phyloP scores from a whole-genome alignment of 2,329 filamentous ascomycete species.

The Diaporthe nobilis region DNA sequence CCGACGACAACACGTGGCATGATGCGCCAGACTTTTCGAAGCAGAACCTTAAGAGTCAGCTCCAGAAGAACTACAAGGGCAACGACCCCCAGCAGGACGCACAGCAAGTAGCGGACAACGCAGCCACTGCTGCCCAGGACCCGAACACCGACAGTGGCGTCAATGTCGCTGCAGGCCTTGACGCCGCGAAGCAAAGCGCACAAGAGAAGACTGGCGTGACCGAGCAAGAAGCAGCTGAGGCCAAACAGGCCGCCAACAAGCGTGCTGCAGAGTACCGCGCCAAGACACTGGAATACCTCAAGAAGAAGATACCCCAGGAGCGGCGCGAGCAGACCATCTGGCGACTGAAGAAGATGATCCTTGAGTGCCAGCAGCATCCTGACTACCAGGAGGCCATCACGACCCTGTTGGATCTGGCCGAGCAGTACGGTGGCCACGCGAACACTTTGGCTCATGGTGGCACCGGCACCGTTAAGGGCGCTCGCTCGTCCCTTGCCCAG shows the following conservation, averaged over 20 bases:
- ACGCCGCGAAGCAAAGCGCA: slow-evolving; percentile 58
- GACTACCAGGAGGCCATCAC: slow-evolving; percentile 95
- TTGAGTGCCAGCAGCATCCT: slow-evolving; percentile 94
- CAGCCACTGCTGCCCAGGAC: slow-evolving; percentile 66
- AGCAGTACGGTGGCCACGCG: slow-evolving; percentile 85
- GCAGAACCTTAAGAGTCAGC: slow-evolving; percentile 77
- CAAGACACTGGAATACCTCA: slow-evolving; percentile 79
- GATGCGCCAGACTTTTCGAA: slow-evolving; percentile 84
- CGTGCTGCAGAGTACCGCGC: slow-evolving; percentile 57
- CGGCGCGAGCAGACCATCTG: slow-evolving; percentile 93
- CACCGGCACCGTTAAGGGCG: slow-evolving; percentile 79
- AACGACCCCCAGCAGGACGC: slow-evolving; percentile 69
- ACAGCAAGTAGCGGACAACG: slow-evolving; percentile 71
- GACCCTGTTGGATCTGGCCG: slow-evolving; percentile 86
- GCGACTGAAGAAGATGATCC: slow-evolving; percentile 96
- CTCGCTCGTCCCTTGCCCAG: slow-evolving; percentile 75
- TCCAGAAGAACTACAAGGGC: slow-evolving; percentile 73
- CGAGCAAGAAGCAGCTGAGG: slow-evolving; percentile 72
- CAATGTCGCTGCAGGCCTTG: slow-evolving; percentile 64
- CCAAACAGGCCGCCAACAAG: slow-evolving; percentile 60
- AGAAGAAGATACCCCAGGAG: slow-evolving; percentile 90
- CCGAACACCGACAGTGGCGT: slow-evolving; percentile 62
- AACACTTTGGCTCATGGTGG: slow-evolving; percentile 75
- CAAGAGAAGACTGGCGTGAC: slow-evolving; percentile 74
- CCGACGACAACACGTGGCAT: slow-evolving; percentile 94